A percentile compares a stretch with the other conserved stretches of the same genome.
These are phyloP conservation scores for Naematelia encephala DNA, from an alignment of 768 basidiomycete species.

Conservation along the genomic window DNA sequence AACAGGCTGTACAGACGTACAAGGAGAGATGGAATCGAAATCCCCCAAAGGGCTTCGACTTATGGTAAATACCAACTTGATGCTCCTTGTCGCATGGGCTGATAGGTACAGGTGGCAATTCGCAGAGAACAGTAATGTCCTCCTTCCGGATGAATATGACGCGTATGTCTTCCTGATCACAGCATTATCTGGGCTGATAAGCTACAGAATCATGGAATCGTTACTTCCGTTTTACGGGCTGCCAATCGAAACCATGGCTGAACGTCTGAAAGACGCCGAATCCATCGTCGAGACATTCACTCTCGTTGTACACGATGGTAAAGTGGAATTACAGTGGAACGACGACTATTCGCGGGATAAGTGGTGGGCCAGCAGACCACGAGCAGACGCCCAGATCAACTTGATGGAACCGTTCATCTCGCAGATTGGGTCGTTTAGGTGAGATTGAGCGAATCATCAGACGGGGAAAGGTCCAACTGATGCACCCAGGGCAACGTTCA, in stretches of 20 bases:
- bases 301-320: conserved; percentile 49
- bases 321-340: conserved; percentile 52
- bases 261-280: conserved; percentile 47
- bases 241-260: conserved; percentile 39
- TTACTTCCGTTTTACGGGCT: conserved; percentile 49
- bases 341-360: conserved; percentile 51
- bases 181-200: neutral
- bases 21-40: conserved; percentile 67
- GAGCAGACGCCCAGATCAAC: conserved; percentile 52
- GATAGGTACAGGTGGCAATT: conserved; percentile 43
- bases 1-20: conserved; percentile 78
- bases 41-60: conserved; percentile 87
- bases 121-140: conserved; percentile 38
- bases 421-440: conserved; percentile 46
- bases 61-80: conserved; percentile 66
- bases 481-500: conserved; percentile 46
- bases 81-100: neutral
- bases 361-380: conserved; percentile 49
- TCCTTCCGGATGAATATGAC: conserved; percentile 51
- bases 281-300: conserved; percentile 51
- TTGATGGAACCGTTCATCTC: conserved; percentile 51
- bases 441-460: conserved; percentile 5
- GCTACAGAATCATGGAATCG: conserved; percentile 47
- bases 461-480: neutral
- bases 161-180: conserved; percentile 26